Conservation (phyloP, 2,329 filamentous ascomycete species). For the Dactylellina sp. region DNA sequence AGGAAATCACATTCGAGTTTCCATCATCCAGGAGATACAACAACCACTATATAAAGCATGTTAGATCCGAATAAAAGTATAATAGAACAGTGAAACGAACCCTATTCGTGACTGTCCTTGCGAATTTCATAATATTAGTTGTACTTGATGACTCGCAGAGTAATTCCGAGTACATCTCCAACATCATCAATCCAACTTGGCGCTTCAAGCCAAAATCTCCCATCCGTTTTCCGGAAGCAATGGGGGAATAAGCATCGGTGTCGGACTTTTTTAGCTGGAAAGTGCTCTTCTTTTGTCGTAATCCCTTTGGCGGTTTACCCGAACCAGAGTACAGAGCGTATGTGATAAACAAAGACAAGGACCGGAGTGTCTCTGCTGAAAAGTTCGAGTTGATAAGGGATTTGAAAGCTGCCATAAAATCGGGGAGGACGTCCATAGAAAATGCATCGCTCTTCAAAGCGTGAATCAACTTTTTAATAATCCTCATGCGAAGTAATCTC, state of each 20-base stretch:
- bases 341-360: conserved; percentile 90
- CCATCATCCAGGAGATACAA: conserved; percentile 89
- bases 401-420: conserved; percentile 83
- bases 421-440: conserved; percentile 75
- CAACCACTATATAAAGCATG: conserved; percentile 75
- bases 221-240: conserved; percentile 42
- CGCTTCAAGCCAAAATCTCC: conserved; percentile 68
- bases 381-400: conserved; percentile 82
- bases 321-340: conserved; percentile 81
- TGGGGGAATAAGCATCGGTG: conserved; percentile 60
- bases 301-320: conserved; percentile 63
- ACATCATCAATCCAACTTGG: conserved; percentile 78
- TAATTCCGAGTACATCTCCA: conserved; percentile 81
- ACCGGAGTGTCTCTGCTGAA: conserved; percentile 85
- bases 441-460: conserved; percentile 88
- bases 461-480: conserved; percentile 89
- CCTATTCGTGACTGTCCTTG: conserved; percentile 94
- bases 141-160: conserved; percentile 77
- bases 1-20: conserved; percentile 82
- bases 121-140: conserved; percentile 83
- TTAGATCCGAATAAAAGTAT: conserved; percentile 7
- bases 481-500: conserved; percentile 87
- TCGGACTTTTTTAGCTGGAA: conserved; percentile 61
- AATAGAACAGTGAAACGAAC: conserved; percentile 66
- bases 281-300: conserved; percentile 66